A percentile compares a stretch with the other conserved stretches of the same genome.
phyloP scores from a whole-genome alignment of 2,329 filamentous ascomycete genomes.

The Talaromyces funiculosus region DNA sequence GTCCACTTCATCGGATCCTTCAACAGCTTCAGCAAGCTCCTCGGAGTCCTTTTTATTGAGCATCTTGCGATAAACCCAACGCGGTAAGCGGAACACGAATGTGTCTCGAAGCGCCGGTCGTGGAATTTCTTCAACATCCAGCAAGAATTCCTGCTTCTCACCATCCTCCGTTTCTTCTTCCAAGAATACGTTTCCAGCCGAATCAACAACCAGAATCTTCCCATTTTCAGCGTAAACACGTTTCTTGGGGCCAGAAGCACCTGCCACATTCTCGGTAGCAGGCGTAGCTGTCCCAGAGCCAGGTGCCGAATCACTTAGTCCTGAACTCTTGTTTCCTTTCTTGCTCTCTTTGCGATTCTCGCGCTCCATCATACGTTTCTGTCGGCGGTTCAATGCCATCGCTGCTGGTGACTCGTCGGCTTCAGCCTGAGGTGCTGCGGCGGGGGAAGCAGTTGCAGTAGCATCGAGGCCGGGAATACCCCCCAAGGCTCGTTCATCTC shows the following conservation, averaged over 20 bases:
- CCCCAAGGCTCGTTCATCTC: constrained; percentile 63
- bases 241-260: constrained; percentile 66
- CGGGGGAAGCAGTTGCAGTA: constrained; percentile 15
- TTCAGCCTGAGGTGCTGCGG: constrained; percentile 41
- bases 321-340: constrained; percentile 37
- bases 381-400: constrained; percentile 70
- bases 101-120: constrained; percentile 76
- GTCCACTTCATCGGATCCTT: constrained; percentile 1
- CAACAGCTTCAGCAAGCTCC: background rate
- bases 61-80: constrained; percentile 57
- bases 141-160: constrained; percentile 71
- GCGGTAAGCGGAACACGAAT: constrained; percentile 70
- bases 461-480: constrained; percentile 62
- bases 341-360: constrained; percentile 61
- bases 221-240: constrained; percentile 89
- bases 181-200: constrained; percentile 86
- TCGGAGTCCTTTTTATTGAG: background rate
- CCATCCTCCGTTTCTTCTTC: constrained; percentile 88
- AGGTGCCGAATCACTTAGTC: constrained; percentile 15
- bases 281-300: constrained; percentile 48
- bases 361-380: constrained; percentile 83
- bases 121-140: constrained; percentile 81
- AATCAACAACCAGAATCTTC: constrained; percentile 89
- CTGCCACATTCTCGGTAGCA: constrained; percentile 42
- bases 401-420: constrained; percentile 45